Evolutionary conservation across 192 early-diverging fungal genomes (phyloP), one percentile per base, ranked within the genome.

Genomic region (Kappamyces sp.): DNA sequence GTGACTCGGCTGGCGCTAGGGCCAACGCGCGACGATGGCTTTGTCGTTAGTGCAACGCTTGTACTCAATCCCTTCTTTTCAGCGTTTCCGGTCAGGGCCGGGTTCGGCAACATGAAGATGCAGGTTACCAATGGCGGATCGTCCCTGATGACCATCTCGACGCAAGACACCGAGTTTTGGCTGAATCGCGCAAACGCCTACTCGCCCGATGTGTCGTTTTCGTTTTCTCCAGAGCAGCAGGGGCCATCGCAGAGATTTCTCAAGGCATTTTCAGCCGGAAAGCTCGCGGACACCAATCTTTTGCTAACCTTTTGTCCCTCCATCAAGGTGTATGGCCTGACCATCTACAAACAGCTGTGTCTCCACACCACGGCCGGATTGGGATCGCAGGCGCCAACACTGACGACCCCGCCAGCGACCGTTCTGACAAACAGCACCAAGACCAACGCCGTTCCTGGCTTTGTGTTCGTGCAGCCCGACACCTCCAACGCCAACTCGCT

Each of bases 311-410:
- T 61, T 40, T 37, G 15, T 23, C 15, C 66, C 23, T 59, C 70
- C 12, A 58, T 70, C 44, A 61, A 40, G 51, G 33, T 67, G 50
- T 70, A 61, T 51, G 73, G 73, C 3, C 61, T 74, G 51, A 66
- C 68, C 31, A 54, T 61, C 15, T 74, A 74, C 68, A 63, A 2
- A 39, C 54, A 15, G 62, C 55, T 44, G 39, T 64, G 10, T 51
- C 51, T 32, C 31, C 9, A 46, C 9, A 46, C 44, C 44, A 46
- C n/a, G 9, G 44, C 9, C 44, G 9, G 44, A 46, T n/a, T n/a
- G 9, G 9, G 44, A n/a, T 46, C 9, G n/a, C 9, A 9, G 9
- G 9, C n/a, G n/a, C n/a, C n/a, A n/a, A n/a, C n/a, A n/a, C n/a
- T n/a, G n/a, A n/a, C n/a, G n/a, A n/a, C n/a, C n/a, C n/a, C n/a